These are phyloP conservation scores for Candida sp. DNA, from an alignment of 1,139 yeast genomes.

Conservation along the genomic window DNA sequence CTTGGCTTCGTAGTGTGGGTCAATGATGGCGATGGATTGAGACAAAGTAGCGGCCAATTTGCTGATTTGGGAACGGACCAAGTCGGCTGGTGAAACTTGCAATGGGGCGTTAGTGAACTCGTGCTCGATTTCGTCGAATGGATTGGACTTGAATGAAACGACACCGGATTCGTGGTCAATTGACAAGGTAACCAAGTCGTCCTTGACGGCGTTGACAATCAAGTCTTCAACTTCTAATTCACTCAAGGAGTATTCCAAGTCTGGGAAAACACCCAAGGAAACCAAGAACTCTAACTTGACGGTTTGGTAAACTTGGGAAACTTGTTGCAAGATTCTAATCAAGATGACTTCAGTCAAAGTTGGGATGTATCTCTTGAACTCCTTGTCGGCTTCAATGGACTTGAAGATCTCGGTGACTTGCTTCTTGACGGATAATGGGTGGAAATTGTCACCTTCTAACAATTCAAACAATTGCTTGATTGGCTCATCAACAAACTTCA, in stretches of 20 bases:
- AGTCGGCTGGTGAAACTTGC: slow-evolving; percentile 72
- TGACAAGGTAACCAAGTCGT: slow-evolving; percentile 74
- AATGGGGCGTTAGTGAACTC: slow-evolving; percentile 38
- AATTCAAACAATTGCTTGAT: slow-evolving; percentile 72
- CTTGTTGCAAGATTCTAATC: slow-evolving; percentile 84
- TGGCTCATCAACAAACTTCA: slow-evolving; percentile 74
- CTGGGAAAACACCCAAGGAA: slow-evolving; percentile 75
- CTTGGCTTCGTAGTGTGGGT: slow-evolving; percentile 48
- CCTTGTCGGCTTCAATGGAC: slow-evolving; percentile 62
- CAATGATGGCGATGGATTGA: slow-evolving; percentile 54
- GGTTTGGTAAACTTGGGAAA: slow-evolving; percentile 84
- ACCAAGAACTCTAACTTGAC: slow-evolving; percentile 84
- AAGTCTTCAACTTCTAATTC: slow-evolving; percentile 82
- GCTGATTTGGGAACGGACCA: slow-evolving; percentile 74
- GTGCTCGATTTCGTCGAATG: slow-evolving; percentile 66
- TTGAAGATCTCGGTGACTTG: slow-evolving; percentile 65
- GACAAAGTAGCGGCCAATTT: slow-evolving; percentile 68
- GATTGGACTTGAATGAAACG: slow-evolving; percentile 79
- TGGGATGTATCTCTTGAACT: slow-evolving; percentile 69
- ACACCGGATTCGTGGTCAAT: slow-evolving; percentile 87
- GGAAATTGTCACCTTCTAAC: slow-evolving; percentile 79
- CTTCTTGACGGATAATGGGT: slow-evolving; percentile 78
- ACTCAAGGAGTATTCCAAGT: slow-evolving; percentile 57
- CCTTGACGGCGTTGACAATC: slow-evolving; percentile 83
- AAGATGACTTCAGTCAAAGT: slow-evolving; percentile 83